Evolutionary conservation across 1,284 basidiomycete genomes (phyloP).

Genomic region (Tilletia caries): DNA sequence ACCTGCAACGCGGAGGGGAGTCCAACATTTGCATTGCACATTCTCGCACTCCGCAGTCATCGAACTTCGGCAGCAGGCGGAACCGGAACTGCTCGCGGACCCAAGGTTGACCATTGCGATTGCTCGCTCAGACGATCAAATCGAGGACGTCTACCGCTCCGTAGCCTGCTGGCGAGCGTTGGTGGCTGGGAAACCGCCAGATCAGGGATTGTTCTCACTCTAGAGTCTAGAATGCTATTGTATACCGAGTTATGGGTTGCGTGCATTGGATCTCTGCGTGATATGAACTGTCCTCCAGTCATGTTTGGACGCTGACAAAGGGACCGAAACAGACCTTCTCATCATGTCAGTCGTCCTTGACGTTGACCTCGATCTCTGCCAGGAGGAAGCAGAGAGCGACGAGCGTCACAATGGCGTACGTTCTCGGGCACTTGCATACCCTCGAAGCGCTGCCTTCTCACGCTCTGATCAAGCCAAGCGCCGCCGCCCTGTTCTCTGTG

Average conservation of each 20-base stretch:
- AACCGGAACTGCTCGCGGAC: neutral
- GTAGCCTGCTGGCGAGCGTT: neutral
- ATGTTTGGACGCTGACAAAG: no score
- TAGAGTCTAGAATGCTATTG: no score
- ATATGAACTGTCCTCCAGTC: no score
- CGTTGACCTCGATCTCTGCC: no score
- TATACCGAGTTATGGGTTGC: no score
- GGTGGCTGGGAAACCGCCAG: neutral
- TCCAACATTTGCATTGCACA: neutral
- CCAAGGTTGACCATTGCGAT: slow-evolving; percentile 2
- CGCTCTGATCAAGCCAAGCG: neutral
- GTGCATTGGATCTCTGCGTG: no score
- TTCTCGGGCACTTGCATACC: neutral
- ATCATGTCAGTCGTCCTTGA: no score
- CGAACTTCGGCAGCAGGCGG: neutral
- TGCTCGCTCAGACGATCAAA: neutral
- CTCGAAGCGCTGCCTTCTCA: neutral
- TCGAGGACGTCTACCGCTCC: neutral
- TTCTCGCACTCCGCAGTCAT: neutral
- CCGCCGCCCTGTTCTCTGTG: neutral
- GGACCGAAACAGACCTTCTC: no score
- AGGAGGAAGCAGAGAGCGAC: no score
- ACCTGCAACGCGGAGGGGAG: neutral
- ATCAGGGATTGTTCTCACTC: neutral
- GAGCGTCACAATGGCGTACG: neutral